phyloP scores from a whole-genome alignment of 2,329 filamentous ascomycete species.

The Capronia americana region DNA sequence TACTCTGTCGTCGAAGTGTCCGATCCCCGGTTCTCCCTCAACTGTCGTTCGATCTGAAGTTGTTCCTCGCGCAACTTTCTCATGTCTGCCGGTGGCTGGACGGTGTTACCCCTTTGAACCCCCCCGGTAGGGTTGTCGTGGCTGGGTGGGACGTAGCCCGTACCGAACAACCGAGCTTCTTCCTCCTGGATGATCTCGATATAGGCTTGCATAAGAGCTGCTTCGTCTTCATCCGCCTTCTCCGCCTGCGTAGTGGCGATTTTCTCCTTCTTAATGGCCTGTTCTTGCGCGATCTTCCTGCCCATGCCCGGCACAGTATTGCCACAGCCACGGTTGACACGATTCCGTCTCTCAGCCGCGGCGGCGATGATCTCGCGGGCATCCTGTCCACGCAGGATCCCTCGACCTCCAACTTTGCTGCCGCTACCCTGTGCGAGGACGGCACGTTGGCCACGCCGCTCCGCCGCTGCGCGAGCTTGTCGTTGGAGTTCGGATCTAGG shows the following conservation, averaged over 20 bases:
- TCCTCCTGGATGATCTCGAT: constrained; percentile 89
- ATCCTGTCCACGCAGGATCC: constrained; percentile 65
- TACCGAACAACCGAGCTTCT: constrained; percentile 65
- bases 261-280: constrained; percentile 65
- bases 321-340: constrained; percentile 74
- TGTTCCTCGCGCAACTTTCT: constrained; percentile 30
- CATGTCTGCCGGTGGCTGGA: constrained; percentile 42
- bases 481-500: constrained; percentile 75
- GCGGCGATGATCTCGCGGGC: constrained; percentile 74
- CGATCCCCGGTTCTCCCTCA: constrained; percentile 20
- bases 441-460: constrained; percentile 63
- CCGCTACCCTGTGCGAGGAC: constrained; percentile 66
- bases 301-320: constrained; percentile 69
- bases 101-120: constrained; percentile 46
- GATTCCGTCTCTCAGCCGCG: constrained; percentile 72
- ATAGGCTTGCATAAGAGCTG: constrained; percentile 82
- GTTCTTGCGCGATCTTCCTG: constrained; percentile 69
- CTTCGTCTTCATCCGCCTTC: constrained; percentile 86
- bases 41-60: constrained; percentile 29
- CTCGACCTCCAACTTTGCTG: constrained; percentile 72
- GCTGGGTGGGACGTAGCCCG: constrained; percentile 60
- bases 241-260: constrained; percentile 85
- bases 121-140: constrained; percentile 59
- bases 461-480: constrained; percentile 74
- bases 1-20: constrained; percentile 13